These are phyloP conservation scores for Vanderwaltozyma tropicalis DNA, from an alignment of 805 yeast genomes.

Conservation along the genomic window DNA sequence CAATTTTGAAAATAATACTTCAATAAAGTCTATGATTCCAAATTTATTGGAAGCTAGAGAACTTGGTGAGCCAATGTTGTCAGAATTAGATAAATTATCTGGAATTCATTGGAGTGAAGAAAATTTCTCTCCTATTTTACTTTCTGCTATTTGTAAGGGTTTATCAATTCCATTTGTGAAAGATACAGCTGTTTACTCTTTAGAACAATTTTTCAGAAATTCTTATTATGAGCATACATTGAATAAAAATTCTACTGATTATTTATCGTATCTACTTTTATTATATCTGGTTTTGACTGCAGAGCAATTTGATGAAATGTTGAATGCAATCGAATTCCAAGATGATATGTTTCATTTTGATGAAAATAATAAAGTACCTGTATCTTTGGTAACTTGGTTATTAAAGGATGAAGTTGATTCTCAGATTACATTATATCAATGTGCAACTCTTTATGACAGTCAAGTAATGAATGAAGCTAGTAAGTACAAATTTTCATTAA, in stretches of 20 bases:
- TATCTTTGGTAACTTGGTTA: constrained; percentile 23
- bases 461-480: constrained; percentile 27
- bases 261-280: constrained; percentile 22
- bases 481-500: constrained; percentile 21
- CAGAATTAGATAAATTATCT: constrained; percentile 33
- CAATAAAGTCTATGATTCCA: constrained; percentile 23
- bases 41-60: constrained; percentile 25
- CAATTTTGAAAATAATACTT: constrained; percentile 16
- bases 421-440: constrained; percentile 22
- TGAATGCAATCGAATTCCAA: constrained; percentile 29
- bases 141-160: constrained; percentile 43
- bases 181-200: constrained; percentile 35
- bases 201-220: constrained; percentile 35
- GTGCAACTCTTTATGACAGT: constrained; percentile 18
- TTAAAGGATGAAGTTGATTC: constrained; percentile 19
- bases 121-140: constrained; percentile 42
- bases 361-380: constrained; percentile 31
- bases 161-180: constrained; percentile 47
- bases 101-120: constrained; percentile 30
- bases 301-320: constrained; percentile 25
- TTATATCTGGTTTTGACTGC: constrained; percentile 30
- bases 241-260: constrained; percentile 5
- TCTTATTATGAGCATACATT: constrained; percentile 30
- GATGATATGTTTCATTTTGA: constrained; percentile 23
- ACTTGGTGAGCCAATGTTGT: constrained; percentile 33